These are phyloP conservation scores for Elongisporangium anandrum DNA, from an alignment of 352 stramenopile genomes.

Conservation along the genomic window DNA sequence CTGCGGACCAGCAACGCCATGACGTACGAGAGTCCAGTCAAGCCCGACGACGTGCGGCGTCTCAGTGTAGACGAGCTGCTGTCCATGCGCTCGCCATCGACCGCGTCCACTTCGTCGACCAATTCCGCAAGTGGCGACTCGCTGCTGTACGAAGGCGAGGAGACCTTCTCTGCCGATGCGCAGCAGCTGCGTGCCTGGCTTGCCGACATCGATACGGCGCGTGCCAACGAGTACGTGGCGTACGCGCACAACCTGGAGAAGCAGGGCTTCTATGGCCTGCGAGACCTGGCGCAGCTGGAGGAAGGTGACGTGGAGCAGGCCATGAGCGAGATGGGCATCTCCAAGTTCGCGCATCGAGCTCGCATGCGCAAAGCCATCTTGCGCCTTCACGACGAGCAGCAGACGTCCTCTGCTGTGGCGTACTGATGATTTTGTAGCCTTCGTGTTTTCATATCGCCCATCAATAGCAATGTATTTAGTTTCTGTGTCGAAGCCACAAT, in stretches of 20 bases:
- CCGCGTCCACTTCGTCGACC: constrained; percentile 18
- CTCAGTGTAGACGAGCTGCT: constrained; percentile 59
- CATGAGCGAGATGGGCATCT: constrained; percentile 71
- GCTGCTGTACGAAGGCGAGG: constrained; percentile 23
- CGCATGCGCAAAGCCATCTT: constrained; percentile 70
- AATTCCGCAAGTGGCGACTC: constrained; percentile 31
- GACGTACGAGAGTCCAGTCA: constrained; percentile 21
- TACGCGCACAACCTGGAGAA: constrained; percentile 60
- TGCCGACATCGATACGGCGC: constrained; percentile 33
- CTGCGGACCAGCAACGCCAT: constrained; percentile 17
- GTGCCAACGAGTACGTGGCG: constrained; percentile 44
- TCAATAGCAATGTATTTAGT: not conserved
- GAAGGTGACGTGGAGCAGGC: constrained; percentile 67
- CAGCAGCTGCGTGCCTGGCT: constrained; percentile 48
- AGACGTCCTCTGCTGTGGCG: not conserved
- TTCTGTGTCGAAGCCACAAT: not conserved
- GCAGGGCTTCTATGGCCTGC: constrained; percentile 55
- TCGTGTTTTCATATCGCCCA: too few species aligned
- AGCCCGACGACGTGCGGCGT: constrained; percentile 35
- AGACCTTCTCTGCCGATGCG: constrained; percentile 12
- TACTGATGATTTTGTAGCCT: not conserved
- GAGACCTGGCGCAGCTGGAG: constrained; percentile 55
- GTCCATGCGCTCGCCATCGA: constrained; percentile 11
- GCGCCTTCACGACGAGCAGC: constrained; percentile 20
- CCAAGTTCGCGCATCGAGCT: constrained; percentile 70